A percentile compares a stretch with the other conserved stretches of the same genome.
Conservation (phyloP, 2,329 filamentous ascomycete species). For the Pseudopithomyces chartarum region DNA sequence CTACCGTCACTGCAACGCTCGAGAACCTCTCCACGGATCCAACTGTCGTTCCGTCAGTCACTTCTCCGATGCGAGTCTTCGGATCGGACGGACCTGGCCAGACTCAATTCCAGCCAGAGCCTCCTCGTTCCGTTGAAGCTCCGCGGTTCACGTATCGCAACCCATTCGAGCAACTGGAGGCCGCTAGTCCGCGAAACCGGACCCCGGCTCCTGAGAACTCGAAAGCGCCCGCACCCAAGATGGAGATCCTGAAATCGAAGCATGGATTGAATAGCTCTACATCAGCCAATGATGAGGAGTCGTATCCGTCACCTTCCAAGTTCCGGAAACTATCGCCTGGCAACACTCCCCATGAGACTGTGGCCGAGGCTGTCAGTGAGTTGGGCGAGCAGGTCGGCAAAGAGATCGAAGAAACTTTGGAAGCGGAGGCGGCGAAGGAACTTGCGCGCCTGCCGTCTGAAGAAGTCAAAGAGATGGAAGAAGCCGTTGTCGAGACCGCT, state of each 20-base stretch:
- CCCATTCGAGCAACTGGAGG: constrained; percentile 71
- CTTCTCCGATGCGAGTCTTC: constrained; percentile 39
- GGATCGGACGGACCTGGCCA: constrained; percentile 49
- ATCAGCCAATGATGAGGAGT: constrained; percentile 23
- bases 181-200: constrained; percentile 65
- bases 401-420: constrained; percentile 68
- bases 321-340: constrained; percentile 19
- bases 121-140: constrained; percentile 25
- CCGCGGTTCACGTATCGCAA: constrained; percentile 72
- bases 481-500: constrained; percentile 58
- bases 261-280: constrained; percentile 45
- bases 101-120: constrained; percentile 38
- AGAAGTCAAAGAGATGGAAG: constrained; percentile 60
- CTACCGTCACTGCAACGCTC: constrained; percentile 51
- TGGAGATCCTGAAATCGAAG: constrained; percentile 53
- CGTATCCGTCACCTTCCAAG: constrained; percentile 31
- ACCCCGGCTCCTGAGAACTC: constrained; percentile 34
- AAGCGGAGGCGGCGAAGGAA: constrained; percentile 54
- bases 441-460: constrained; percentile 40
- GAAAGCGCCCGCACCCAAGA: constrained; percentile 35
- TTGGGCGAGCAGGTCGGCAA: constrained; percentile 65
- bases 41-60: constrained; percentile 26
- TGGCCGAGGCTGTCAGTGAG: constrained; percentile 71
- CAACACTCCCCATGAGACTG: constrained; percentile 59
- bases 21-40: constrained; percentile 44